phyloP scores from a whole-genome alignment of 106 monocot species.

The Vanilla planifolia region DNA sequence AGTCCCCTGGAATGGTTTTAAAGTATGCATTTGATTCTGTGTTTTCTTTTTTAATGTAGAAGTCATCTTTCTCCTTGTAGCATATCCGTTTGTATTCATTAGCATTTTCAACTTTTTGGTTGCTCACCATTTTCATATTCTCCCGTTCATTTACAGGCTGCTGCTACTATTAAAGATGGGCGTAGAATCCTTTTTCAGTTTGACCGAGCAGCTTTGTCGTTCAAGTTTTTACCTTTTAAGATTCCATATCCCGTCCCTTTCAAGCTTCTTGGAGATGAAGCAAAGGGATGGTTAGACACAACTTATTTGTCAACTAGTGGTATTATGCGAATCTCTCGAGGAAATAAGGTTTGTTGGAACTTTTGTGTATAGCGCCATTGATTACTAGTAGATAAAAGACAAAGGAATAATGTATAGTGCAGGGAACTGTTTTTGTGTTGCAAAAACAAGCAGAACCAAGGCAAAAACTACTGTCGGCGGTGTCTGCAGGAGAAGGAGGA shows the following conservation, averaged over 20 bases:
- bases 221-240: slow-evolving; percentile 91
- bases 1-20: no score
- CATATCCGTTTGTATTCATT: no score
- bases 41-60: no score
- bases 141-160: slow-evolving; percentile 46
- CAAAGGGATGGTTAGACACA: slow-evolving; percentile 97
- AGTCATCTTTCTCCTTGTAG: no score
- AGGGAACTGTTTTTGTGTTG: slow-evolving; percentile 96
- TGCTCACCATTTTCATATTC: background rate
- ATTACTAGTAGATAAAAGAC: slow-evolving; percentile 11
- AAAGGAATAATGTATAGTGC: slow-evolving; percentile 36
- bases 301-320: slow-evolving; percentile 81
- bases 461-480: slow-evolving; percentile 71
- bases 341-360: slow-evolving; percentile 63
- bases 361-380: background rate
- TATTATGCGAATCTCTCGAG: slow-evolving; percentile 91
- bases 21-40: no score
- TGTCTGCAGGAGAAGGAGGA: slow-evolving; percentile 41
- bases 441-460: slow-evolving; percentile 78
- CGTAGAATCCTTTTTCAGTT: slow-evolving; percentile 79
- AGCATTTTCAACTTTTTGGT: background rate
- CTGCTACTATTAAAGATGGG: slow-evolving; percentile 72
- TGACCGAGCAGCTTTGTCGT: slow-evolving; percentile 91
- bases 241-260: slow-evolving; percentile 98
- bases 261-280: slow-evolving; percentile 93